Evolutionary conservation across 371 early-diverging fungal genomes (phyloP), one percentile per base, ranked within the genome.

Genomic region (Syncephalastrum sp.): DNA sequence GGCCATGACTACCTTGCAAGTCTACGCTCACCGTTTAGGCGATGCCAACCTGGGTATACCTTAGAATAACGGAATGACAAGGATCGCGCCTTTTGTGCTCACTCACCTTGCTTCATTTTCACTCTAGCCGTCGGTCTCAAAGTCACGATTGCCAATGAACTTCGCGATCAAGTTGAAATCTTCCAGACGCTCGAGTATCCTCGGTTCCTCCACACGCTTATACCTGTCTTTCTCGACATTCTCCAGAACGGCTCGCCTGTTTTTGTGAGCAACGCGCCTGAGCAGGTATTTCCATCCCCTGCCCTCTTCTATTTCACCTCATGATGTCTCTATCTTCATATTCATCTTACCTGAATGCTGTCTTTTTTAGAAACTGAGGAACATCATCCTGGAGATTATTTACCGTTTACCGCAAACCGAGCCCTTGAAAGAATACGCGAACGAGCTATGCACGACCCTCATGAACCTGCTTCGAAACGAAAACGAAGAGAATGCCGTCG

Each of bases 401-500:
- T 93, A 96, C 69, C 88, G 97, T 27, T 77, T 97, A 33, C 95
- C 96, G 10, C 91, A 88, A 64, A 94, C 88, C 49, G 93, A 93
- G 46, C 74, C 88, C 12, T 79, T 93, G 41, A 80, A 81, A 55
- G 70, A 77, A 44, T 86, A 87, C 49, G 86, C 83, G 0, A 65
- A 75, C 17, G 83, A 86, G 14, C 52, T 89, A 51, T 69, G 83
- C 47, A 75, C 72, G 50, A 75, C 89, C 7, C 68, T 96, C 47
- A 84, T 98, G 81, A 68, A 85, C 23, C 78, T 95, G 3, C 79
- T 99, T 29, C 78, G 83, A 59, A 82, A 82, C 13, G 99, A 99
- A 64, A 97, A 98, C 61, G 99, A 99, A 75, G 99, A 98, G 23
- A 98, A 97, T 64, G 98, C 92, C 2, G 89, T 93, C 21, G 81